A percentile compares a stretch with the other conserved stretches of the same genome.
These are phyloP conservation scores for Cladophialophora chaetospira DNA, from an alignment of 2,329 filamentous ascomycete species.

Conservation along the genomic window DNA sequence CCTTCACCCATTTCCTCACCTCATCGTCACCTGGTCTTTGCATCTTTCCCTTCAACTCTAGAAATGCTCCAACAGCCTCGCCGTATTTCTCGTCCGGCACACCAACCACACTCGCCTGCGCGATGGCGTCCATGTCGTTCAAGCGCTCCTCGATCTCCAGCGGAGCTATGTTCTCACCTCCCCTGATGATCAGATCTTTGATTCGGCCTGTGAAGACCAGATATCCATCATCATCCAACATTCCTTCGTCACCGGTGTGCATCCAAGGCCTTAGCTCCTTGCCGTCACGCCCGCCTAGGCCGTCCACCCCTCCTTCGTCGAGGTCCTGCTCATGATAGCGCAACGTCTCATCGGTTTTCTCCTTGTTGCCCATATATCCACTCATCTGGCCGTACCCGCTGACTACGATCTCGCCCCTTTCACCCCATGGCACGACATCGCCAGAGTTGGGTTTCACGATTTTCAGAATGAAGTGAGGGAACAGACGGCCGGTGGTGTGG, in stretches of 20 bases:
- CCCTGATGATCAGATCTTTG: constrained; percentile 57
- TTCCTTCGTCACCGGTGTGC: background rate
- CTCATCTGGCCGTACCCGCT: constrained; percentile 86
- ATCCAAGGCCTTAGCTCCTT: constrained; percentile 42
- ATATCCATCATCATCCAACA: background rate
- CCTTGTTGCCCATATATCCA: constrained; percentile 76
- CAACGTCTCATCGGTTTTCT: constrained; percentile 67
- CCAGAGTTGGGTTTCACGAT: constrained; percentile 68
- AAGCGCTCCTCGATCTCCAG: constrained; percentile 87
- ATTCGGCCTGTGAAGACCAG: constrained; percentile 65
- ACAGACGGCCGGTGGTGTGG: constrained; percentile 70
- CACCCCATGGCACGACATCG: constrained; percentile 62
- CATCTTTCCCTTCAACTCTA: constrained; percentile 56
- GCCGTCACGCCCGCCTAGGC: background rate
- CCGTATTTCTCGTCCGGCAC: constrained; percentile 79
- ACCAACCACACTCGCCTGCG: constrained; percentile 78
- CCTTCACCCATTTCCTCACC: constrained; percentile 70
- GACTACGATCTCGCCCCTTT: constrained; percentile 77
- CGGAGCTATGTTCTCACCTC: constrained; percentile 92
- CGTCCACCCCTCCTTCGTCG: background rate
- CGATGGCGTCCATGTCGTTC: constrained; percentile 67
- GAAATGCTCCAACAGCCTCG: constrained; percentile 81
- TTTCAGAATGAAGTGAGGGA: constrained; percentile 79
- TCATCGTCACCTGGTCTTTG: constrained; percentile 56
- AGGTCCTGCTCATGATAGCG: constrained; percentile 44